These are phyloP conservation scores for Kwoniella botswanensis DNA, from an alignment of 768 basidiomycete genomes.

Conservation along the genomic window DNA sequence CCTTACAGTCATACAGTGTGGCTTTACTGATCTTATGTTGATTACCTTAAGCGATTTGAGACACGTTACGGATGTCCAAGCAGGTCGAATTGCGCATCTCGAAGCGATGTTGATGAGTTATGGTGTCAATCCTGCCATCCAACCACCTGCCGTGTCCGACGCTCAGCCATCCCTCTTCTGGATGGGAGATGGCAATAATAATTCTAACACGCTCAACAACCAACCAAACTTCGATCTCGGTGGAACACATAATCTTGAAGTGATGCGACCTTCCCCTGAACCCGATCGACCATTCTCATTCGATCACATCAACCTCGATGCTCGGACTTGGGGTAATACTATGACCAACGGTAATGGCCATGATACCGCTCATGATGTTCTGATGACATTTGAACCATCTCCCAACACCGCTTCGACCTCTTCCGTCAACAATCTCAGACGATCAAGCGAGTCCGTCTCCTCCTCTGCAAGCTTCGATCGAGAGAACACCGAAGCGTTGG, in stretches of 20 bases:
- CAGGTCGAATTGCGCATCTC: slow-evolving; percentile 41
- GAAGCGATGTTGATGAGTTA: slow-evolving; percentile 31
- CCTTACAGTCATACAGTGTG: too few relatives aligned
- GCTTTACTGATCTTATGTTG: too few relatives aligned
- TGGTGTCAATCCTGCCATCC: slow-evolving; percentile 26
- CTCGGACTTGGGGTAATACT: slow-evolving; percentile 7
- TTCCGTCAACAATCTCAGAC: slow-evolving; percentile 18
- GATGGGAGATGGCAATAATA: slow-evolving; percentile 10
- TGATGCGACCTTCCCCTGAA: slow-evolving; percentile 44
- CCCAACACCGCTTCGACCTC: slow-evolving; percentile 26
- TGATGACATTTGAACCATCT: slow-evolving; percentile 37
- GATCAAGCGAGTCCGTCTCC: slow-evolving; percentile 31
- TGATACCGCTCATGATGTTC: slow-evolving; percentile 11
- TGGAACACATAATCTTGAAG: slow-evolving; percentile 28
- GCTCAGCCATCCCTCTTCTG: slow-evolving; percentile 19
- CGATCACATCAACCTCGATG: slow-evolving; percentile 15
- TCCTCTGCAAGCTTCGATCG: slow-evolving; percentile 17
- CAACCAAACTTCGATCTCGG: slow-evolving; percentile 15
- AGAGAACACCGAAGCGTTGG: slow-evolving; percentile 8
- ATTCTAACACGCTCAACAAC: slow-evolving; percentile 6
- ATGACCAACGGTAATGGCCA: slow-evolving; percentile 13
- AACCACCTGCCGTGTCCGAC: background rate
- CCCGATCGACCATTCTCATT: slow-evolving; percentile 32
- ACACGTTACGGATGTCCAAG: slow-evolving; percentile 36
- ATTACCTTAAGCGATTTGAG: slow-evolving; percentile 38